phyloP scores from a whole-genome alignment of 805 yeast species.

The Jamesozyma lodderae region DNA sequence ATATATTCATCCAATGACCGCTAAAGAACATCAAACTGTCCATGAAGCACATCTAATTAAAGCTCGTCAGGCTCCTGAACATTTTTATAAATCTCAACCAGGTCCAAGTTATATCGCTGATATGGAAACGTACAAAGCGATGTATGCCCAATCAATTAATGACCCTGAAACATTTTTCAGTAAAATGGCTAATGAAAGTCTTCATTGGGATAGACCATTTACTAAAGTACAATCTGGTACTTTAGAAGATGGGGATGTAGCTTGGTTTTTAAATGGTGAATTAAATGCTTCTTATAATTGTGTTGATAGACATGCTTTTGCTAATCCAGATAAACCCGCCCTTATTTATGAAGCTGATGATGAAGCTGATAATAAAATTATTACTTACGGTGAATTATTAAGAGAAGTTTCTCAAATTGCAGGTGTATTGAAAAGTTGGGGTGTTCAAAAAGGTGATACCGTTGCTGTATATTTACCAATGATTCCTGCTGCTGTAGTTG shows the following conservation, averaged over 20 bases:
- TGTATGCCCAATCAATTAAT: constrained; percentile 71
- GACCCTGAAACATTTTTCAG: constrained; percentile 83
- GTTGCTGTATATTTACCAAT: constrained; percentile 95
- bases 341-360: constrained; percentile 93
- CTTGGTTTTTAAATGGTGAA: constrained; percentile 93
- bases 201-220: constrained; percentile 73
- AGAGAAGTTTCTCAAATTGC: constrained; percentile 81
- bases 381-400: constrained; percentile 82
- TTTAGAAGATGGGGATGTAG: constrained; percentile 65
- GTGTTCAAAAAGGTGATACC: constrained; percentile 88
- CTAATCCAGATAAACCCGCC: constrained; percentile 76
- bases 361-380: constrained; percentile 56
- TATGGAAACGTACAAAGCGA: constrained; percentile 57
- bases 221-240: constrained; percentile 43
- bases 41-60: constrained; percentile 34
- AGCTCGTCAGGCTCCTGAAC: constrained; percentile 31
- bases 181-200: constrained; percentile 58
- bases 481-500: constrained; percentile 93
- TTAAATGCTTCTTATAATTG: constrained; percentile 89
- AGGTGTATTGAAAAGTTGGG: constrained; percentile 71
- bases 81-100: constrained; percentile 34
- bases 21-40: constrained; percentile 30
- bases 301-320: constrained; percentile 90
- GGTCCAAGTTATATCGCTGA: constrained; percentile 41
- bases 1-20: too few relatives aligned